phyloP scores from a whole-genome alignment of 1,284 basidiomycete species.

The Malassezia psittaci region DNA sequence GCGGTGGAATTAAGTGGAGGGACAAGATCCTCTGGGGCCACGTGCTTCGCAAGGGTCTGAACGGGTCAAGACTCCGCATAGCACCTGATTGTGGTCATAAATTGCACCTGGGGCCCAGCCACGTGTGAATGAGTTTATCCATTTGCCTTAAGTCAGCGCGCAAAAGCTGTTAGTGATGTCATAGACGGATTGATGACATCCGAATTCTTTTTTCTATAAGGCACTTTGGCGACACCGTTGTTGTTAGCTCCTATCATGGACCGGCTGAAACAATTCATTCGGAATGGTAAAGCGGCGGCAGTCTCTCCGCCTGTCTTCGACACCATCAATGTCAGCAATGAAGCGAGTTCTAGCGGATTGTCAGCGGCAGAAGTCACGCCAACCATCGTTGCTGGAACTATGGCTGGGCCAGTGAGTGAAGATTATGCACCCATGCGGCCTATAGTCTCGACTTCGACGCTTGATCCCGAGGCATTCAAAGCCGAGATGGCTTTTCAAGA shows the following conservation, averaged over 20 bases:
- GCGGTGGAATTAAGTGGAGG: background rate
- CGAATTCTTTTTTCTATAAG: background rate
- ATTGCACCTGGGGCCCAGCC: too few species aligned
- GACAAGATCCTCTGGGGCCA: too few species aligned
- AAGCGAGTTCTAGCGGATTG: background rate
- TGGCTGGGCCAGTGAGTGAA: background rate
- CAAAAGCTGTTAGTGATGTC: background rate
- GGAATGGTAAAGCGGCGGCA: slow-evolving; percentile 34
- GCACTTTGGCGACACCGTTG: background rate
- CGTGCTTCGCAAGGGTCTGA: too few species aligned
- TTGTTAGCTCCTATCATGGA: slow-evolving; percentile 15
- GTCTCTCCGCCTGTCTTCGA: background rate
- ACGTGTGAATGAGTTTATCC: too few species aligned
- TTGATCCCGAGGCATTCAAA: background rate
- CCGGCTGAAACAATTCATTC: slow-evolving; percentile 39
- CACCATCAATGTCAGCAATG: background rate
- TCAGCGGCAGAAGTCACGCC: slow-evolving; percentile 2
- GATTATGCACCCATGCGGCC: background rate
- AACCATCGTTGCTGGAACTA: slow-evolving; percentile 14
- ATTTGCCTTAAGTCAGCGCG: too few species aligned
- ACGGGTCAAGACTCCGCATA: too few species aligned
- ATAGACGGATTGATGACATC: background rate
- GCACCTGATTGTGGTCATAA: too few species aligned
- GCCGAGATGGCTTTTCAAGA: background rate
- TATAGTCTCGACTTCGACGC: background rate